Conservation (phyloP, 208 protist genomes). For the Leishmania gerbilli region DNA sequence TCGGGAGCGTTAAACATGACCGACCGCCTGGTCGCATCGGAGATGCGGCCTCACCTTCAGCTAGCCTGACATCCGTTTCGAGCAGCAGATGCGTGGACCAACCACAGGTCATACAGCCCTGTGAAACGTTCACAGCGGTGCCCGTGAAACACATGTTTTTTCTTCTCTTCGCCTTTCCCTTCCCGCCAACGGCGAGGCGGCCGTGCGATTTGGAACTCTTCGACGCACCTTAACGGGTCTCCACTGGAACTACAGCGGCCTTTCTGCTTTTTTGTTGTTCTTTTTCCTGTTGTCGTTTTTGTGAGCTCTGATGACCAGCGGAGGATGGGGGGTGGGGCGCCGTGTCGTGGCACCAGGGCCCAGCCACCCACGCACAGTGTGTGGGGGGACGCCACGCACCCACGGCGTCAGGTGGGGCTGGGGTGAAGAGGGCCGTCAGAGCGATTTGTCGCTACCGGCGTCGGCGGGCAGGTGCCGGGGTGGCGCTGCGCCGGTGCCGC, state of each 20-base stretch:
- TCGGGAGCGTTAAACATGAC: not conserved
- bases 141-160: not conserved
- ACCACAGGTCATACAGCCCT: not conserved
- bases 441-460: not conserved
- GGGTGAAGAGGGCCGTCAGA: too few relatives aligned
- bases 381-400: not conserved
- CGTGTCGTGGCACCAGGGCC: too few relatives aligned
- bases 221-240: too few relatives aligned
- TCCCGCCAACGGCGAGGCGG: not conserved
- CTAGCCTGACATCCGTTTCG: not conserved
- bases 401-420: not conserved
- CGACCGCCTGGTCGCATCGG: not conserved
- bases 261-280: not conserved
- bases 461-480: not conserved
- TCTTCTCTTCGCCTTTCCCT: not conserved
- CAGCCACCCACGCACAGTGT: too few relatives aligned
- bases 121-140: not conserved
- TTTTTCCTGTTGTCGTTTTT: too few relatives aligned
- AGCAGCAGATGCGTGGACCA: not conserved
- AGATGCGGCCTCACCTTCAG: constrained; percentile 14
- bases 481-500: not conserved
- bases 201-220: too few relatives aligned
- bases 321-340: not conserved
- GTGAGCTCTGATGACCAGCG: not conserved
- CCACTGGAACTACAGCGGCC: not conserved